Base-by-base conservation (phyloP, 2,329 filamentous ascomycete genomes). In the Nigrospora sphaerica region DNA sequence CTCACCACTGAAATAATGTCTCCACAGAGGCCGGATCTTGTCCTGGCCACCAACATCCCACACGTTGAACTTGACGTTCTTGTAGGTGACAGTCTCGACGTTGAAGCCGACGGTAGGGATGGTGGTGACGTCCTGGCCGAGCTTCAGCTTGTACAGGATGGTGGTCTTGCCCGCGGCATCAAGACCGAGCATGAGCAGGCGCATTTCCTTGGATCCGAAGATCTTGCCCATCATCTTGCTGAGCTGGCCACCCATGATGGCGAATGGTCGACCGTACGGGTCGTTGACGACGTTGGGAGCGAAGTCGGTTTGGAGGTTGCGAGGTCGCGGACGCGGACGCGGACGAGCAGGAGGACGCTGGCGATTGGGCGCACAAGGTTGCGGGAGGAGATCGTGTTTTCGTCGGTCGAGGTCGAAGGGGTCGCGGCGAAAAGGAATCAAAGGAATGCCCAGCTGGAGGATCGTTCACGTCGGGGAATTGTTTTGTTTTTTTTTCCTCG, bases 61-160 rank as follows among this genome's bases (percentile, higher is more conserved):
- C 53, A 97, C 92, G 62, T 95, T 97, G 77, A 97, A 97, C 72
- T 96, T 95, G 71, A 96, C 91, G 69, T 97, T 97, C 80, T 96
- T 96, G 78, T 95, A 96, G 57, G 91, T 95, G 61, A 97, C 91
- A 5, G 90, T 95, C 78, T 97, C 92, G 69, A 97, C 93, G 79
- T 97, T 97, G 80, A 97, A 97, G 58, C 92, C 93, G 60, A 98
- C 93, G 32, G 93, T 98, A 40, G 93, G 93, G 64, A 97, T 97
- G 44, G 93, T 97, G 52, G 93, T 97, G 61, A 97, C 91, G 65
- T 95, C 91, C 77, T 97, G 90, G 70, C 92, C 91, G 50, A 97
- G 83, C 81, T 97, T 97, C 64, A 98, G 80, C 78, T 96, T 97
- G 81, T 97, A 98, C 52, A 98, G 84, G 63, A 97, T 97, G 47